These are phyloP conservation scores for Penicillium malachiteum DNA, from an alignment of 495 filamentous ascomycete genomes.

Conservation along the genomic window DNA sequence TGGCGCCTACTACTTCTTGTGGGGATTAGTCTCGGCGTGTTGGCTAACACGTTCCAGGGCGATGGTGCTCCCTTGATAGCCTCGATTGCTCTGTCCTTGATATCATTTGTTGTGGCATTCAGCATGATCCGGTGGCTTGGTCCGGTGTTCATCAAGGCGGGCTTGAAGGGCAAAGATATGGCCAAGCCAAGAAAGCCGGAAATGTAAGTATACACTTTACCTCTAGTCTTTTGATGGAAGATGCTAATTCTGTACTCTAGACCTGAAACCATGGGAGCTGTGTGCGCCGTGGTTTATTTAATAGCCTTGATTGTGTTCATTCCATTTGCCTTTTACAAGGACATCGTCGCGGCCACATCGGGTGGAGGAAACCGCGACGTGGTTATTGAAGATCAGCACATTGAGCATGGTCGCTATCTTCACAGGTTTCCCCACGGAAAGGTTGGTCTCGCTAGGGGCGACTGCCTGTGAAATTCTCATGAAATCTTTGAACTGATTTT, in stretches of 20 bases:
- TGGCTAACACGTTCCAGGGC: conserved; percentile 76
- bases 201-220: conserved; percentile 54
- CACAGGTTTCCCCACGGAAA: conserved; percentile 94
- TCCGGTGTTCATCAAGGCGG: conserved; percentile 80
- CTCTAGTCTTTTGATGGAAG: not conserved
- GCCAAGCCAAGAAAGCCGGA: conserved; percentile 72
- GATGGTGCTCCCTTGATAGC: conserved; percentile 90
- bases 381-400: conserved; percentile 60
- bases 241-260: conserved; percentile 40
- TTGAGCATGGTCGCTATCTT: conserved; percentile 74
- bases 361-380: conserved; percentile 90
- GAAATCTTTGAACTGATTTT: not conserved
- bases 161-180: conserved; percentile 89
- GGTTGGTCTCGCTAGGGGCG: conserved; percentile 44
- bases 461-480: not conserved
- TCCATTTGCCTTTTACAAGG: conserved; percentile 96
- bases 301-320: conserved; percentile 86
- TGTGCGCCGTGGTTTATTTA: conserved; percentile 91
- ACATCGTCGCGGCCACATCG: conserved; percentile 93
- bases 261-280: conserved; percentile 96
- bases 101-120: conserved; percentile 78
- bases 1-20: conserved; percentile 68
- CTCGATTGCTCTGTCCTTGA: conserved; percentile 78
- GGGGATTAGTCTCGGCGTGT: conserved; percentile 66
- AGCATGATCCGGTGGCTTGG: conserved; percentile 94